Base-by-base conservation (phyloP, 1,284 basidiomycete genomes). In the Amylostereum chailletii region DNA sequence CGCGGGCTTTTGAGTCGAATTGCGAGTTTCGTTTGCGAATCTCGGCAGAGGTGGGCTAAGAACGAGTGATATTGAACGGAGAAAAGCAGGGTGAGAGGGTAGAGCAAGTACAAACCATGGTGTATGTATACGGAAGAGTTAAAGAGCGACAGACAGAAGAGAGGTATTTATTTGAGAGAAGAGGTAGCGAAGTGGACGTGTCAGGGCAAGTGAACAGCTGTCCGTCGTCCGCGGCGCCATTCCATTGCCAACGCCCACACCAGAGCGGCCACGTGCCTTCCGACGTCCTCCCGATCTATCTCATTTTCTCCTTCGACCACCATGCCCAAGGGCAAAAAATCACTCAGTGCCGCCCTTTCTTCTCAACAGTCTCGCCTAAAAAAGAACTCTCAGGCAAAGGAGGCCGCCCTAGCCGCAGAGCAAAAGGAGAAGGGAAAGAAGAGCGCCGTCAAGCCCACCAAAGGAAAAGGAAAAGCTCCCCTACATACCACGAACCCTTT, bases 21-120 rank as follows among this genome's bases (percentile, higher is more conserved):
- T 86, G 83, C 49, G 74, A 75, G 64, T 90, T 90, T 65, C 79
- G 78, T 61, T 81, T 78, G 57, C 84, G 81, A 69, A 89, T 75
- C 63, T 90, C 87, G 65, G 86, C 88, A 70, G 83, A 77, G 49
- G 84, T 70, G 44, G 71, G 67, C 69, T 72, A 53, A 19, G 19
- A 19, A 19, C 19, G 19, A 19, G 19, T 19, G 19, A 19, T 19
- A 19, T 19, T 19, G 19, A 19, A 19, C 19, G 19, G 19, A 19
- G 19, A 19, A 19, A 19, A 19, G 19, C 19, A 19, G 19, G 19
- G 19, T 19, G 19, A 19, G 19, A 19, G 19, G 19, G 19, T 19
- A 19, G 19, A 19, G 19, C 19, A 19, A 19, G 19, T 19, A 19
- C 19, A 19, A 19, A 19, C 19, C 19, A 19, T 19, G 19, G 19